Evolutionary conservation across 331 rosid species (phyloP).

Genomic region (Prunus yedoensis): DNA sequence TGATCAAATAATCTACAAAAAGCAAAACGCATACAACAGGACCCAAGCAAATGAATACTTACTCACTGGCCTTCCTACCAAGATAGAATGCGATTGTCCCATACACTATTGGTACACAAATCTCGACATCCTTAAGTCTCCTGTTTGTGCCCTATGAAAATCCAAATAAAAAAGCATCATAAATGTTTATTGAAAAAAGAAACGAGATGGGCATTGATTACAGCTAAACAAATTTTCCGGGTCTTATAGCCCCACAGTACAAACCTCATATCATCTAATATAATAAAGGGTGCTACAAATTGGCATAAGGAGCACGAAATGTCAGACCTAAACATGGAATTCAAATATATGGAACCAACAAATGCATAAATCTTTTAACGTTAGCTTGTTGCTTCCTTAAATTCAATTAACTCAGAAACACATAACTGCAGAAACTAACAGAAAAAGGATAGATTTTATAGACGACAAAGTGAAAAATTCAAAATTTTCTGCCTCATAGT

Average conservation of each 20-base stretch:
- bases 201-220: neutral
- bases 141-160: slow-evolving; percentile 54
- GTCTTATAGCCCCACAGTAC: neutral
- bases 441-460: neutral
- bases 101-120: slow-evolving; percentile 82
- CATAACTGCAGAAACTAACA: neutral
- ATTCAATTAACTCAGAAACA: neutral
- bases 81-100: slow-evolving; percentile 92
- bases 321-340: neutral
- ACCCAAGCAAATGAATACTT: slow-evolving; percentile 39
- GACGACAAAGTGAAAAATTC: neutral
- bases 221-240: neutral
- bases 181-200: neutral
- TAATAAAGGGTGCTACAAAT: neutral
- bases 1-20: slow-evolving; percentile 2
- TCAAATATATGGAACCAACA: neutral
- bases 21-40: neutral
- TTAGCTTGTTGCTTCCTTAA: neutral
- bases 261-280: neutral
- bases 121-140: slow-evolving; percentile 79
- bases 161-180: slow-evolving; percentile 19
- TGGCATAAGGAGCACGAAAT: too few species aligned
- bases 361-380: neutral
- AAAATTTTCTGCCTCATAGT: neutral
- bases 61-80: slow-evolving; percentile 99